phyloP scores from a whole-genome alignment of 2,329 filamentous ascomycete genomes.

The Penicillium sp. region DNA sequence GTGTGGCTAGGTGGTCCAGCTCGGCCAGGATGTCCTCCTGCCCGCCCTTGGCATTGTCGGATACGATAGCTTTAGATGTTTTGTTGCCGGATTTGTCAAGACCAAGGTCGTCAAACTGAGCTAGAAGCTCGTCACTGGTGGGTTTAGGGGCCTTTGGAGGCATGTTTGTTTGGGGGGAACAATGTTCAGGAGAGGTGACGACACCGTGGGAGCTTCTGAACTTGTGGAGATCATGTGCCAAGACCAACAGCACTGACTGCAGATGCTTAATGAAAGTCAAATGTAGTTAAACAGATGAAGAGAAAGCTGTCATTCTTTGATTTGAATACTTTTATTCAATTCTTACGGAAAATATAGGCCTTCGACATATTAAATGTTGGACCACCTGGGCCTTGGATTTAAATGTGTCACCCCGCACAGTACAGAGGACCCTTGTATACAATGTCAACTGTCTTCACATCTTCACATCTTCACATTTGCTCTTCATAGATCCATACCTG shows the following conservation, averaged over 20 bases:
- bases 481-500: not conserved
- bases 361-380: not conserved
- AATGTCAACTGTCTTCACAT: not conserved
- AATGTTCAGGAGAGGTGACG: constrained; percentile 27
- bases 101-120: constrained; percentile 51
- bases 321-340: not conserved
- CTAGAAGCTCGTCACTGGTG: constrained; percentile 52
- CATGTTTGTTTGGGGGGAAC: constrained; percentile 26
- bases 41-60: constrained; percentile 42
- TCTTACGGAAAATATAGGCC: not conserved
- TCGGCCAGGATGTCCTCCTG: constrained; percentile 79
- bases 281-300: not conserved
- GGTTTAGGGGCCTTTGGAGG: constrained; percentile 41
- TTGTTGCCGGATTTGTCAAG: constrained; percentile 37
- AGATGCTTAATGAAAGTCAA: not conserved
- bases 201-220: constrained; percentile 26
- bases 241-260: constrained; percentile 17
- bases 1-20: constrained; percentile 74
- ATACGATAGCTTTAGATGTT: constrained; percentile 28
- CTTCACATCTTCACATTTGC: not conserved
- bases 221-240: constrained; percentile 24
- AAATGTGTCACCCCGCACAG: not conserved
- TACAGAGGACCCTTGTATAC: not conserved
- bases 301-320: not conserved
- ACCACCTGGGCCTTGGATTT: not conserved